phyloP scores from a whole-genome alignment of 257 asterid genomes.

The Fraxinus quadrangulata region DNA sequence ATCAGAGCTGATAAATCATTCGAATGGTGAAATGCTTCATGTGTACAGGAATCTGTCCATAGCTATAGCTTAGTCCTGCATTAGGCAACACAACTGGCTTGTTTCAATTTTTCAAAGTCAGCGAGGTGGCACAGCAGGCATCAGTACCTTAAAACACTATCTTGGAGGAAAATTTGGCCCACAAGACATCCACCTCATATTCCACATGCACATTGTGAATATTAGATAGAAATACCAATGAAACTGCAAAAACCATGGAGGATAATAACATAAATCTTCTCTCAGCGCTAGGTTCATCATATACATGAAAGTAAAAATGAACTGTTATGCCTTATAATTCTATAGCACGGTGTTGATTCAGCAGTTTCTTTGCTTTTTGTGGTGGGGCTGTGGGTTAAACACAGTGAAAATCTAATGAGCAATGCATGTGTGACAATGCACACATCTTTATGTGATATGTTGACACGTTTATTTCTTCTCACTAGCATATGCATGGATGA shows the following conservation, averaged over 20 bases:
- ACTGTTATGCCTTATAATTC: neutral
- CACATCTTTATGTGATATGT: neutral
- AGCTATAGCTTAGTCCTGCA: slow-evolving; percentile 15
- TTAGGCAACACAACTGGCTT: slow-evolving; percentile 17
- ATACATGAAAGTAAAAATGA: neutral
- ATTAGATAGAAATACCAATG: neutral
- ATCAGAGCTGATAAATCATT: neutral
- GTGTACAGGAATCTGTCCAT: slow-evolving; percentile 18
- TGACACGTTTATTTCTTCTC: neutral
- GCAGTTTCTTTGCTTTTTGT: neutral
- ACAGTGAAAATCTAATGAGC: neutral
- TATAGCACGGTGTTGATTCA: neutral
- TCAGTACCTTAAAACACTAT: slow-evolving; percentile 19
- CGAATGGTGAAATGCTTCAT: slow-evolving; percentile 5
- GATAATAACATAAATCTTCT: neutral
- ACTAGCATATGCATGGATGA: neutral
- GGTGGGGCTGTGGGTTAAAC: neutral
- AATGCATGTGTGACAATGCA: neutral
- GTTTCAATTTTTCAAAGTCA: neutral
- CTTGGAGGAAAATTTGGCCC: slow-evolving; percentile 7
- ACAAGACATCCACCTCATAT: slow-evolving; percentile 15
- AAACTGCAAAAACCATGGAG: neutral
- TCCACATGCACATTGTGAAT: neutral
- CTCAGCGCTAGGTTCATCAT: neutral
- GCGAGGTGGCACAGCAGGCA: slow-evolving; percentile 14